Percentiles rank a stretch among this genome's conserved stretches.
Evolutionary conservation across 1,139 yeast genomes (phyloP).

Genomic region (Nakaseomyces uthaithaninus): DNA sequence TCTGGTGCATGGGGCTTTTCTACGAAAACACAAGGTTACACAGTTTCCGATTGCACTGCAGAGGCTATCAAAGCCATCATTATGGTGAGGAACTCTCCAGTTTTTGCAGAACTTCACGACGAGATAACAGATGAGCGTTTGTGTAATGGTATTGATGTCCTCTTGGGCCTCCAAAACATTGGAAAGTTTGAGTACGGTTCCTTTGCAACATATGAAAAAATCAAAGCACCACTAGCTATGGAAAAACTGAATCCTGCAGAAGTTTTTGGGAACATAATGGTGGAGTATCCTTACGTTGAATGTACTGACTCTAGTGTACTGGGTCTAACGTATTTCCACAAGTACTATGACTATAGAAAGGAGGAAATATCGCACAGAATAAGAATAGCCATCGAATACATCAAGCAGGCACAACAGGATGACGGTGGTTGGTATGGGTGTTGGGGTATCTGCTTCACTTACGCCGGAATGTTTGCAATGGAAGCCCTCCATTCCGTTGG

Average conservation of each 20-base stretch:
- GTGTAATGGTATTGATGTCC: slow-evolving; percentile 62
- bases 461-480: slow-evolving; percentile 96
- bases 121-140: slow-evolving; percentile 49
- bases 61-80: slow-evolving; percentile 90
- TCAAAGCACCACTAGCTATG: slow-evolving; percentile 70
- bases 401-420: slow-evolving; percentile 52
- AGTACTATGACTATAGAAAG: slow-evolving; percentile 54
- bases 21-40: slow-evolving; percentile 91
- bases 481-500: slow-evolving; percentile 80
- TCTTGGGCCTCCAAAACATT: slow-evolving; percentile 64
- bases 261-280: slow-evolving; percentile 97
- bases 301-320: slow-evolving; percentile 93
- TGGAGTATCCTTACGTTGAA: slow-evolving; percentile 95
- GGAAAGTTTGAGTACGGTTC: slow-evolving; percentile 82
- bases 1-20: slow-evolving; percentile 97
- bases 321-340: slow-evolving; percentile 74
- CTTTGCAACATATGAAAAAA: slow-evolving; percentile 83
- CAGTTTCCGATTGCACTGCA: slow-evolving; percentile 95
- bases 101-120: slow-evolving; percentile 41
- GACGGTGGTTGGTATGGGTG: slow-evolving; percentile 99
- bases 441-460: slow-evolving; percentile 96
- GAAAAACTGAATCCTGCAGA: slow-evolving; percentile 90
- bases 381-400: slow-evolving; percentile 63
- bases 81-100: slow-evolving; percentile 71
- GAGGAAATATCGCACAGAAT: slow-evolving; percentile 62